phyloP scores from a whole-genome alignment of 108 stramenopile genomes.

The Cyclotella kingstonii region DNA sequence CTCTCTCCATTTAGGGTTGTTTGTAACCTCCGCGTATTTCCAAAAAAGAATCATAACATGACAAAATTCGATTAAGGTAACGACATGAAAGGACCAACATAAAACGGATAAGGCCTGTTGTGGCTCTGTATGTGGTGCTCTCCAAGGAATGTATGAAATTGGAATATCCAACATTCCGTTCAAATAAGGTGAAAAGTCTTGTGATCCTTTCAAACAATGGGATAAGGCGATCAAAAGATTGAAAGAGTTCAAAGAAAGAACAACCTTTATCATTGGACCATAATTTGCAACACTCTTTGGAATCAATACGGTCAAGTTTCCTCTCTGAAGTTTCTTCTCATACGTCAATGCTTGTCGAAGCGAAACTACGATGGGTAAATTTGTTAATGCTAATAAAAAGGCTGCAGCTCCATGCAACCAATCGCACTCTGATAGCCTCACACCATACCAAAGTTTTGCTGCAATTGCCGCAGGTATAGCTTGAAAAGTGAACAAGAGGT shows the following conservation, averaged over 20 bases:
- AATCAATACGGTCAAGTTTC: conserved; percentile 9
- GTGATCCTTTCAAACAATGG: conserved; percentile 52
- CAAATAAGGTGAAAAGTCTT: conserved; percentile 73
- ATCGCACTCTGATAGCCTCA: conserved; percentile 88
- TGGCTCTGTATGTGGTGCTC: conserved; percentile 56
- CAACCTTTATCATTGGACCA: conserved; percentile 66
- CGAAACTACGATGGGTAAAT: conserved; percentile 81
- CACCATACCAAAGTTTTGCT: conserved; percentile 79
- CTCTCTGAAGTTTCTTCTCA: conserved; percentile 40
- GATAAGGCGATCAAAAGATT: conserved; percentile 59
- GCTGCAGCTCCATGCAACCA: conserved; percentile 93
- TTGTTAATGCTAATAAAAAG: conserved; percentile 84
- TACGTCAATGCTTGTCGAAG: conserved; percentile 75
- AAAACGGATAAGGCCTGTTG: conserved; percentile 59
- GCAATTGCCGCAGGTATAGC: conserved; percentile 93
- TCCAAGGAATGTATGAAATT: conserved; percentile 4
- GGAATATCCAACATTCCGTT: conserved; percentile 79
- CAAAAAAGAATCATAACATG: conserved; percentile 90
- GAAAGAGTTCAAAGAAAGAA: conserved; percentile 52
- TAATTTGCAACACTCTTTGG: conserved; percentile 60
- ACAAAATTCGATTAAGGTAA: conserved; percentile 82
- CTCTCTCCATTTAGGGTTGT: conserved; percentile 84
- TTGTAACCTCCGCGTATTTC: conserved; percentile 69
- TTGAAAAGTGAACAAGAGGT: conserved; percentile 85
- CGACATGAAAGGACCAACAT: conserved; percentile 89